Base-by-base conservation (phyloP, 1,139 yeast genomes). In the Candida tetrigidarum region DNA sequence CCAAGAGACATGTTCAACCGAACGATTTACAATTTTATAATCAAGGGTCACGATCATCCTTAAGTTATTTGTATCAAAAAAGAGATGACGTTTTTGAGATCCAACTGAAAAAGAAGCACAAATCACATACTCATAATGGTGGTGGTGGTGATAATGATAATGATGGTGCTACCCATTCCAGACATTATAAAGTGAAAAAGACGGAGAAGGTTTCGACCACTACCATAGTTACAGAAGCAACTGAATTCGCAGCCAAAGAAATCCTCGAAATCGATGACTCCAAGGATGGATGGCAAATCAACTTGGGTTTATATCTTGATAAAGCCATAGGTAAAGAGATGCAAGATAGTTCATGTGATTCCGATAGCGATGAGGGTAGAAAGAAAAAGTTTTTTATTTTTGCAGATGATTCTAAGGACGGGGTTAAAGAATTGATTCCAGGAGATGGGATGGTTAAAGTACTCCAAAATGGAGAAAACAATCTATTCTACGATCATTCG, bases 21-120 rank as follows among this genome's bases (percentile, higher is more conserved):
- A 38, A 38, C 16, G 41, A 38, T 30, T 20, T 38, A 22, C 29
- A 38, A n/a, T 38, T 29, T 23, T 38, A 27, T 22, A 27, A 38
- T n/a, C 35, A 38, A 38, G 41, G 41, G 6, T 29, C 35, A 22
- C 28, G 41, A 38, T 38, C 41, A 3, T 38, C 41, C 11, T 27
- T 38, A 22, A 38, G 41, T 23, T 38, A 38, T 11, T 10, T 38
- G 9, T 22, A 38, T 11, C 28, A 29, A 29, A 38, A 29, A 38
- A 29, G 35, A 29, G 36, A 38, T 6, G 40, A 37, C 12, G 10
- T 12, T 5, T 37, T 37, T 12, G 19, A 18, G 12, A 37, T 27
- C 9, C 33, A 27, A 19, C 33, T 27, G 33, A 27, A 14, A n/a
- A 36, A 37, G 19, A 19, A 18, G 6, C 19, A 28, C 25, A 19